phyloP scores from a whole-genome alignment of 495 filamentous ascomycete species.

The Penicillium verhagenii region DNA sequence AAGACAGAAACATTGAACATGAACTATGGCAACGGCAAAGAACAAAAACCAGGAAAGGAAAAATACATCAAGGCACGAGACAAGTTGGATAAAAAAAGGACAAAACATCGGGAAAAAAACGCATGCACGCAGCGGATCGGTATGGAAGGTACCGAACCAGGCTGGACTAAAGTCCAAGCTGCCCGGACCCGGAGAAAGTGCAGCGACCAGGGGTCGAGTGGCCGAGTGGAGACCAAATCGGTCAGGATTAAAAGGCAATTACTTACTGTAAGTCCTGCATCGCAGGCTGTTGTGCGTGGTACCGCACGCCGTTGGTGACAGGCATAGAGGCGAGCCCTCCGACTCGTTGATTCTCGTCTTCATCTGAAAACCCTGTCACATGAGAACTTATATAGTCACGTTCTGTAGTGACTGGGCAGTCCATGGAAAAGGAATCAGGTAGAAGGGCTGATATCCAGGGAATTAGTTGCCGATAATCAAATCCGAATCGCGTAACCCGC shows the following conservation, averaged over 20 bases:
- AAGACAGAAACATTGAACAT: conserved; percentile 1
- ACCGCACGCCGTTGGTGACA: conserved; percentile 47
- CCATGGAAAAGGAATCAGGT: conserved; percentile 39
- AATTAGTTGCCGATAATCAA: conserved; percentile 16
- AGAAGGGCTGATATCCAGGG: conserved; percentile 33
- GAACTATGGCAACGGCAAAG: conserved; percentile 9
- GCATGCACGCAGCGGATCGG: conserved; percentile 29
- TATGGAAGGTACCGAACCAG: conserved; percentile 34
- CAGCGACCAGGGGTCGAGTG: conserved; percentile 40
- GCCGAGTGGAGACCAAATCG: conserved; percentile 35
- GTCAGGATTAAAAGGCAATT: conserved; percentile 40
- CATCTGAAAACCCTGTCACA: conserved; percentile 39
- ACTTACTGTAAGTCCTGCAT: conserved; percentile 52
- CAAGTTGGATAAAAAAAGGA: conserved; percentile 19
- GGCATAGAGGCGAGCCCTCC: conserved; percentile 44
- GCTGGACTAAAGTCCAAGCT: conserved; percentile 29
- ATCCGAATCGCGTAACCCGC: neutral
- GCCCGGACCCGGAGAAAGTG: conserved; percentile 37
- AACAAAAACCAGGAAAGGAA: no score
- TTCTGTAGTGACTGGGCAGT: conserved; percentile 39
- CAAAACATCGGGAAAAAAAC: conserved; percentile 30
- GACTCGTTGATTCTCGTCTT: conserved; percentile 45
- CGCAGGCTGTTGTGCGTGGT: conserved; percentile 44
- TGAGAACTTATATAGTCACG: conserved; percentile 41
- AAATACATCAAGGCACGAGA: conserved; percentile 14